Evolutionary conservation across 345 rosid genomes (phyloP), one percentile per base, ranked within the genome.

Genomic region (Limnanthes douglasii): DNA sequence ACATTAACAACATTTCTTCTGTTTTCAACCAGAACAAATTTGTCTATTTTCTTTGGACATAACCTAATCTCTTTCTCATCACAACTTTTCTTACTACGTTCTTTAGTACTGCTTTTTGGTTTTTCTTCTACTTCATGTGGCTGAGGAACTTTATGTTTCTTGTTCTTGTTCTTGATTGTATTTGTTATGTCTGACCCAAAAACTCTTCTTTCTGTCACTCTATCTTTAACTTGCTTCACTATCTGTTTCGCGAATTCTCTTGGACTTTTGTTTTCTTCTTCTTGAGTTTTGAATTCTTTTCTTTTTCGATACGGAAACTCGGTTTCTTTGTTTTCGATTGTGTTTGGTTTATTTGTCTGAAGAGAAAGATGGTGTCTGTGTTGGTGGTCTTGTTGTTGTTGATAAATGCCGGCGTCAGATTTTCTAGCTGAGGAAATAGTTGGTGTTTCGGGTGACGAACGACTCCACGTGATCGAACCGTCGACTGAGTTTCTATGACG

Each of bases 391-490:
- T n/a, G n/a, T n/a, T n/a, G n/a, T n/a, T n/a, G n/a, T n/a, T n/a
- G n/a, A n/a, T n/a, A n/a, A 24, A 42, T 42, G 31, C 70, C 84
- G 14, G 70, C 76, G 32, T 78, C 92, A 0, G 95, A 70, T 53
- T 70, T 66, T 39, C 95, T 67, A 4, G 68, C 66, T 5, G 77
- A 70, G 3, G 94, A 83, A 12, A 77, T 33, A 54, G 81, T 62
- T 1, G 98, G 95, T 0, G 86, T 83, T 51, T 62, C 95, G 1
- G 88, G 97, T 56, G 71, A 57, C 24, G 93, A 83, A 26, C 67
- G 69, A 10, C 69, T 55, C 8, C 67, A 73, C 4, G 40, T 44
- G 19, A 51, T 25, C 28, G 69, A 53, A 6, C 16, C 42, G 6
- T 63, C 69, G 15, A 49, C 12, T 12, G 63, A 45, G 38, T 11